A percentile compares a stretch with the other conserved stretches of the same genome.
Evolutionary conservation across 192 early-diverging fungal species (phyloP).

Genomic region (Backusella mclennaniae): DNA sequence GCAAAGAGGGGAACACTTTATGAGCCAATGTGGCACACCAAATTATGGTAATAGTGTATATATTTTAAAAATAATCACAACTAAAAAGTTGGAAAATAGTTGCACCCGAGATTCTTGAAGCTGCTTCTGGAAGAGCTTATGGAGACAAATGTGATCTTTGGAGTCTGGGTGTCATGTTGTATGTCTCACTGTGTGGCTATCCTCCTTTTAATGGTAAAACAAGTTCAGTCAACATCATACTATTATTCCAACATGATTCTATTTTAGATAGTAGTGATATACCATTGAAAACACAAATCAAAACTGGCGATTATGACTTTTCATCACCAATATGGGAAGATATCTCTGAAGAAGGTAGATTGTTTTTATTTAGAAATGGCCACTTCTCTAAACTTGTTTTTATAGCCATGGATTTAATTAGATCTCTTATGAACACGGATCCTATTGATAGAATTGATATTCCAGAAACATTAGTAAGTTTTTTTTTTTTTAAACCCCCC

Average conservation of each 20-base stretch:
- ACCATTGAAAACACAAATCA: constrained; percentile 19
- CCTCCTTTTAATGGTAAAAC: constrained; percentile 67
- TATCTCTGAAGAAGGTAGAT: constrained; percentile 55
- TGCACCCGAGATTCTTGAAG: constrained; percentile 11
- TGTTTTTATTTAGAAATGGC: background rate
- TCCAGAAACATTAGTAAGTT: constrained; percentile 6
- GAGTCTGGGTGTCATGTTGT: constrained; percentile 94
- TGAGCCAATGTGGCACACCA: constrained; percentile 85
- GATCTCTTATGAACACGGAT: constrained; percentile 52
- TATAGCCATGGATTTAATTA: constrained; percentile 58
- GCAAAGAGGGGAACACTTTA: background rate
- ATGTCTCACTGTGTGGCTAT: constrained; percentile 88
- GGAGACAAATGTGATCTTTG: constrained; percentile 70
- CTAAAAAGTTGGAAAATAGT: background rate
- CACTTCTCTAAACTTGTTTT: background rate
- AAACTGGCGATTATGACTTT: constrained; percentile 71
- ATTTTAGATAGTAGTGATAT: background rate
- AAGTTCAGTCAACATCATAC: background rate
- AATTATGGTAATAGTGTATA: constrained; percentile 55
- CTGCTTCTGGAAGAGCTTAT: background rate
- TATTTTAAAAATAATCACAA: too few relatives aligned
- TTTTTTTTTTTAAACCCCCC: too few relatives aligned
- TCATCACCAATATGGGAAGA: constrained; percentile 83
- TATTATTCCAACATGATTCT: too few relatives aligned
- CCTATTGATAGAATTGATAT: constrained; percentile 51